Base-by-base conservation (phyloP, 768 basidiomycete species). In the Symmetrospora coprosmae region DNA sequence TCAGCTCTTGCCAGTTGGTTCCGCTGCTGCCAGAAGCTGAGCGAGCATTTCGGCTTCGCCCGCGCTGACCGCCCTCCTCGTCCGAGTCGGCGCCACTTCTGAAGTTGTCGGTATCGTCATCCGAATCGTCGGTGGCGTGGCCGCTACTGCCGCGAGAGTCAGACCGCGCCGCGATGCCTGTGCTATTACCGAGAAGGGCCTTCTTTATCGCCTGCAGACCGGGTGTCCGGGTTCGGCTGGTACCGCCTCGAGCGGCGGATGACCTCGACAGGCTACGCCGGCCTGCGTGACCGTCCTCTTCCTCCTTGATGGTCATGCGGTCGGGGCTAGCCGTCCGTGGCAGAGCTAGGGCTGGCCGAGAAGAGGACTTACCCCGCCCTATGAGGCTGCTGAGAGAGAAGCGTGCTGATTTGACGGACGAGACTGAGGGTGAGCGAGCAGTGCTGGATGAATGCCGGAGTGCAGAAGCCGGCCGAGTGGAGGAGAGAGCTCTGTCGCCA, bases 1-100 rank as follows among this genome's bases (percentile, higher is more conserved):
- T 61, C 61, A 64, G 92, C 71, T 91, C 84, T 69, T 84, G 83
- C 87, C 88, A 96, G 4, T 72, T 65, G 19, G 33, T 40, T n/a
- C n/a, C n/a, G n/a, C n/a, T n/a, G 23, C 21, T 30, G 8, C 37
- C 56, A n/a, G 52, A 40, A 3, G 9, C 52, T n/a, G 35, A 45
- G 9, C 41, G 50, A 27, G 28, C 25, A 7, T 5, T 9, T 17
- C 50, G 39, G n/a, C 55, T 48, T 19, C 66, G 35, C 1, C 60
- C 65, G 11, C 60, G 46, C 14, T 45, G 11, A 27, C 17, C 61
- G 35, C 21, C 28, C 16, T 65, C 64, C 25, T 64, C 63, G 13
- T 55, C 30, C 0, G 17, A 27, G 16, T 64, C 55, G 31, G 38
- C 37, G 9, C 59, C 64, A 16, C 53, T 59, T 17, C 41, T 34